phyloP scores from a whole-genome alignment of 2,329 filamentous ascomycete species.

The Aspergillus fructus region DNA sequence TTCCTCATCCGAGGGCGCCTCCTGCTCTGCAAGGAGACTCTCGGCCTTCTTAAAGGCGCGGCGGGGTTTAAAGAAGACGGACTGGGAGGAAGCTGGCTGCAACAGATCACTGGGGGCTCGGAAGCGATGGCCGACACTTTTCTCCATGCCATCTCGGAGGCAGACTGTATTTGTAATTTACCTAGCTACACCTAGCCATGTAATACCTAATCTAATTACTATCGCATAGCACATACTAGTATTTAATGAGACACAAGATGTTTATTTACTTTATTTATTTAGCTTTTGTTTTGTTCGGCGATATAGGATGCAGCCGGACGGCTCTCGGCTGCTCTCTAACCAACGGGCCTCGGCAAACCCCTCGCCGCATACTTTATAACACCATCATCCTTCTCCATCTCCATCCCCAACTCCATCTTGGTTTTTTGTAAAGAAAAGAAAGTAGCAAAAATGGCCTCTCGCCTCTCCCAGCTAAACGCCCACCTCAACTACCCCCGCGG shows the following conservation, averaged over 20 bases:
- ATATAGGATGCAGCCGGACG: constrained; percentile 2
- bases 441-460: constrained; percentile 43
- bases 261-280: not conserved
- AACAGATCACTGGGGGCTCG: constrained; percentile 29
- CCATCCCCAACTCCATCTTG: constrained; percentile 2
- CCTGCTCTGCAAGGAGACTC: constrained; percentile 27
- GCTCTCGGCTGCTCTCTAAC: constrained; percentile 9
- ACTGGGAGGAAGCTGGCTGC: constrained; percentile 22
- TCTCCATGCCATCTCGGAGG: constrained; percentile 25
- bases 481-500: constrained; percentile 83
- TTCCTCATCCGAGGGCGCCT: constrained; percentile 29
- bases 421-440: not conserved
- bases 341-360: constrained; percentile 13
- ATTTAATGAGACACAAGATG: not conserved
- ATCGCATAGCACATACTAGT: not conserved
- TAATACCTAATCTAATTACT: constrained; percentile 1
- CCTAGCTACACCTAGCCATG: not conserved
- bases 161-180: constrained; percentile 29
- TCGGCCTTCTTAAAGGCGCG: constrained; percentile 23
- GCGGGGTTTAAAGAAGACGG: constrained; percentile 12
- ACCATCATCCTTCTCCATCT: not conserved
- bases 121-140: constrained; percentile 30
- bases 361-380: not conserved
- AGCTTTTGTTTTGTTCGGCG: not conserved
- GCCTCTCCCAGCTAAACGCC: constrained; percentile 68